phyloP scores from a whole-genome alignment of 441 rosid genomes.

The Biscutella auriculata region DNA sequence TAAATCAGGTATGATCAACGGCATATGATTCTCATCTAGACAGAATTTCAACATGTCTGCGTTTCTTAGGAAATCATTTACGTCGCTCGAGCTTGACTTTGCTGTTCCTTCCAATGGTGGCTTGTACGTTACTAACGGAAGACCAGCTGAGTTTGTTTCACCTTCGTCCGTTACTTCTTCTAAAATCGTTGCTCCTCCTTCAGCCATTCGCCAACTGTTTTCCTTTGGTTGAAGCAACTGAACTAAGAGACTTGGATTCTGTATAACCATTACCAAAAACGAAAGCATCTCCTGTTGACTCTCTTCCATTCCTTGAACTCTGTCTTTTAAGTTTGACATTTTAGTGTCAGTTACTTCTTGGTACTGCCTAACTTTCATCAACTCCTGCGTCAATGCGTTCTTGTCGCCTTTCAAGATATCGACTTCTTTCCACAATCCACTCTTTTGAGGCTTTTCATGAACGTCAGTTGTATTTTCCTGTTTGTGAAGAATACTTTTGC shows the following conservation, averaged over 20 bases:
- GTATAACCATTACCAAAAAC: slow-evolving; percentile 79
- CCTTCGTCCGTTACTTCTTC: slow-evolving; percentile 42
- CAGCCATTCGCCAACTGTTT: slow-evolving; percentile 51
- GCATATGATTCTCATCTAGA: slow-evolving; percentile 50
- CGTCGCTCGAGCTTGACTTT: slow-evolving; percentile 30
- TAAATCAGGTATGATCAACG: slow-evolving; percentile 52
- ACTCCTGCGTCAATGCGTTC: slow-evolving; percentile 51
- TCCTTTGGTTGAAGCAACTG: slow-evolving; percentile 75
- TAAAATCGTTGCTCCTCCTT: slow-evolving; percentile 39
- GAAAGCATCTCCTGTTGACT: slow-evolving; percentile 91
- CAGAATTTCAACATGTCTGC: slow-evolving; percentile 57
- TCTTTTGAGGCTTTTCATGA: slow-evolving; percentile 22
- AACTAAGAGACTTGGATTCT: slow-evolving; percentile 60
- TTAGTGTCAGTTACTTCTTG: slow-evolving; percentile 63
- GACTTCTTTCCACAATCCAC: slow-evolving; percentile 53
- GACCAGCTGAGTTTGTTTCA: slow-evolving; percentile 29
- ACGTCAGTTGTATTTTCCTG: slow-evolving; percentile 13
- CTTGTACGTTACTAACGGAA: slow-evolving; percentile 49
- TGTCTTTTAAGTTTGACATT: slow-evolving; percentile 46
- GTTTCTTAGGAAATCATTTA: slow-evolving; percentile 46
- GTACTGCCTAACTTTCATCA: slow-evolving; percentile 55
- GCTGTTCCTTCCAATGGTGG: slow-evolving; percentile 31
- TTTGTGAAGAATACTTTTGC: slow-evolving; percentile 14
- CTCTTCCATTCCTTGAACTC: slow-evolving; percentile 80
- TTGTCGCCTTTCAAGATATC: slow-evolving; percentile 65